Evolutionary conservation across 2,329 filamentous ascomycete species (phyloP), one percentile per base, ranked within the genome.

Genomic region (Coniochaeta prunicola): DNA sequence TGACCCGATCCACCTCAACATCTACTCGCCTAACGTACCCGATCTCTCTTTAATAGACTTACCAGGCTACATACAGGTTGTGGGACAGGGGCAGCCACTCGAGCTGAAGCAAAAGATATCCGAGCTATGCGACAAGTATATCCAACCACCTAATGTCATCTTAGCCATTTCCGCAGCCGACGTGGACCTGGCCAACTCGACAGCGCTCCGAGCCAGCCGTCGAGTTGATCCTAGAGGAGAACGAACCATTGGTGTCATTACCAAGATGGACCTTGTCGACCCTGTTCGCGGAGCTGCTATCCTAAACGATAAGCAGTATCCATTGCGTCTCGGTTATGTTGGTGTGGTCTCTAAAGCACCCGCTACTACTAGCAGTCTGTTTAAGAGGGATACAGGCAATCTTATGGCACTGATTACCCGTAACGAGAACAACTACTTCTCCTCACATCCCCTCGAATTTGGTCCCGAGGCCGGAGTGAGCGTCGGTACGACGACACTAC

Each of bases 221-320:
- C 84, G 93, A 65, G 92, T 97, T 30, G 94, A 99, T 68, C 94
- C 94, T 1, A 83, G 94, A 61, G 94, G 94, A 58, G 94, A 99
- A 75, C 84, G 94, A 62, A 99, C 94, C 0, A 99, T 99, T 69
- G 94, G 94, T 50, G 94, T 99, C n/a, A 88, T 99, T 45, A 99
- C 94, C 3, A 99, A 99, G 77, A 97, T 99, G 93, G 94, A 99
- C 68, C 80, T 99, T 24, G 92, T 99, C 8, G 93, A 97, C 65
- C 82, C 94, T 3, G 77, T 80, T 8, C 86, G 93, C 59, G 94
- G 92, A 31, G 82, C 85, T 15, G 81, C 84, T 36, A 91, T 99
- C 33, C 79, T 99, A 21, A 87, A 81, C 28, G 93, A 99, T 71
- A 88, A 86, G 69, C 96, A 97, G 71, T 99, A 99, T 69, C 93